Conservation (phyloP, 2,329 filamentous ascomycete genomes). For the Colletotrichum trifolii region DNA sequence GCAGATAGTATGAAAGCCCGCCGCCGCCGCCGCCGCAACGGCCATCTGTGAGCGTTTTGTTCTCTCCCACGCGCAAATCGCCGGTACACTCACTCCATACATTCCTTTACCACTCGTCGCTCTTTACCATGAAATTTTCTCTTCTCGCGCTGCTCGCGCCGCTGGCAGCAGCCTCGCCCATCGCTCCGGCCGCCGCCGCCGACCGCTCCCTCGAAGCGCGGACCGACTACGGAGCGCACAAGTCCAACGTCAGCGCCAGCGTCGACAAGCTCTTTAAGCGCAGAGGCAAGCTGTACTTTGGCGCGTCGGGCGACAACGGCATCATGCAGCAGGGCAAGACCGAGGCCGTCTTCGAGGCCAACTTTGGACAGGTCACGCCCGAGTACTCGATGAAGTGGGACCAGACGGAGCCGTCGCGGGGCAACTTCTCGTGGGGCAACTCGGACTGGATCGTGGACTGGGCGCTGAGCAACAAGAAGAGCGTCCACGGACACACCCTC, state of each 20-base stretch:
- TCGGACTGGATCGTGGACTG: slow-evolving; percentile 71
- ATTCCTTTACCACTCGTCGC: not conserved
- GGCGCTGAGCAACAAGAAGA: slow-evolving; percentile 64
- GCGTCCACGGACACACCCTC: slow-evolving; percentile 73
- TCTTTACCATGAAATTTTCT: slow-evolving; percentile 39
- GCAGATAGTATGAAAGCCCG: too few relatives aligned
- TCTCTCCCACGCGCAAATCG: too few relatives aligned
- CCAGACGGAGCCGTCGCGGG: slow-evolving; percentile 58
- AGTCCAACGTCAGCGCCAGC: slow-evolving; percentile 52
- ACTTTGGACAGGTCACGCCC: slow-evolving; percentile 74
- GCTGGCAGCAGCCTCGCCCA: slow-evolving; percentile 47
- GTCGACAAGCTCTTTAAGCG: slow-evolving; percentile 67
- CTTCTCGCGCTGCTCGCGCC: slow-evolving; percentile 51
- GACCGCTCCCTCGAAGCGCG: slow-evolving; percentile 47
- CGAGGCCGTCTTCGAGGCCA: slow-evolving; percentile 64
- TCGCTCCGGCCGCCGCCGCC: slow-evolving; percentile 33
- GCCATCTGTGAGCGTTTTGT: too few relatives aligned
- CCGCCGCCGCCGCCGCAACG: too few relatives aligned
- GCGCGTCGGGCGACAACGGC: slow-evolving; percentile 66
- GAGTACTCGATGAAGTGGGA: slow-evolving; percentile 82
- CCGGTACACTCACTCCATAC: too few relatives aligned
- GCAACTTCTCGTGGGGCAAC: slow-evolving; percentile 64
- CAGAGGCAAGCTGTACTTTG: slow-evolving; percentile 74
- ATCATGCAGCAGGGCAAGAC: slow-evolving; percentile 62
- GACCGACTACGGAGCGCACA: slow-evolving; percentile 53